A percentile compares a stretch with the other conserved stretches of the same genome.
Evolutionary conservation across 345 rosid genomes (phyloP).

Genomic region (Camelina neglecta): DNA sequence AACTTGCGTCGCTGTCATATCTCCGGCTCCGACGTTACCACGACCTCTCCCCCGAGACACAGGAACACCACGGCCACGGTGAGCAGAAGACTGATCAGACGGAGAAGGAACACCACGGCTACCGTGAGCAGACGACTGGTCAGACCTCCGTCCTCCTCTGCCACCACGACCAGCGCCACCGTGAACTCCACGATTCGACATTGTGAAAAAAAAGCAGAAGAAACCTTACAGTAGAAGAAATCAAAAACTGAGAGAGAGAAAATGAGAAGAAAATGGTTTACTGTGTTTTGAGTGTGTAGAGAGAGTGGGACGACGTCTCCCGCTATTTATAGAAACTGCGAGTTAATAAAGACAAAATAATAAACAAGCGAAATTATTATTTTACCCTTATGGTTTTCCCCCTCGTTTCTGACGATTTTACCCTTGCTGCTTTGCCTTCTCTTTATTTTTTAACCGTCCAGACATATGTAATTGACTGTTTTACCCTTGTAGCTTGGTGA

Average conservation of each 20-base stretch:
- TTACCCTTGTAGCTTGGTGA: not conserved
- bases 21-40: not conserved
- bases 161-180: constrained; percentile 6
- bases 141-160: constrained; percentile 6
- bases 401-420: too few relatives aligned
- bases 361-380: not conserved
- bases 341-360: too few relatives aligned
- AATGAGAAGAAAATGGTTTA: not conserved
- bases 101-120: too few relatives aligned
- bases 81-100: not conserved
- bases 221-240: constrained; percentile 20
- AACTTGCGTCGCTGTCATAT: not conserved
- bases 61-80: constrained; percentile 22
- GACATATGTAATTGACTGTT: not conserved
- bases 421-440: not conserved
- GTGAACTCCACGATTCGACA: constrained; percentile 23
- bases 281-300: not conserved
- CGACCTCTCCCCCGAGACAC: constrained; percentile 29
- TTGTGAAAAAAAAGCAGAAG: not conserved
- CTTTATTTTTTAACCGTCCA: not conserved
- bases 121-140: not conserved
- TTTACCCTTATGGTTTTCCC: too few relatives aligned
- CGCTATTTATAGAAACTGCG: too few relatives aligned
- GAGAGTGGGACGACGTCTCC: not conserved
- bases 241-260: not conserved